Evolutionary conservation across 805 yeast genomes (phyloP).

Genomic region (Wickerhamomyces bovis): DNA sequence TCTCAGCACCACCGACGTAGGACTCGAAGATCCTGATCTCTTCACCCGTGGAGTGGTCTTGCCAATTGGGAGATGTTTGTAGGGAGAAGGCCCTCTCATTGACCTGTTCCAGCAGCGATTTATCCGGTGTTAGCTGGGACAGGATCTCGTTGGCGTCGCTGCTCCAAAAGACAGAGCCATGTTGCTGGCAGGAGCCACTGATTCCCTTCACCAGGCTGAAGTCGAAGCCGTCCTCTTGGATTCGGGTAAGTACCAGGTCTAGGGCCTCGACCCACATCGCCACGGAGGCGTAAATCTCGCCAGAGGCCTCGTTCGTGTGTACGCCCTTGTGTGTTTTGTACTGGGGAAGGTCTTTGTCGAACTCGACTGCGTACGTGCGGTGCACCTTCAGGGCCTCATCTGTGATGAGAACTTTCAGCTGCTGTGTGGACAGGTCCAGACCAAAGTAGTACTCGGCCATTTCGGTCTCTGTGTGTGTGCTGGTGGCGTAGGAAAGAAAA

Average conservation of each 20-base stretch:
- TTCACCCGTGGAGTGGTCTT: conserved; percentile 78
- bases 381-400: conserved; percentile 46
- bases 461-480: neutral
- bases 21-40: conserved; percentile 61
- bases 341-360: conserved; percentile 55
- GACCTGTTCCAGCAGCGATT: conserved; percentile 41
- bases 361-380: conserved; percentile 59
- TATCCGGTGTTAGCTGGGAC: conserved; percentile 26
- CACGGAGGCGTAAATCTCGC: conserved; percentile 73
- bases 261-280: conserved; percentile 87
- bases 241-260: conserved; percentile 50
- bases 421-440: conserved; percentile 87
- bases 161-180: conserved; percentile 85
- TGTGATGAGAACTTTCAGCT: conserved; percentile 69
- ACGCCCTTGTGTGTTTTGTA: conserved; percentile 78
- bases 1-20: conserved; percentile 51
- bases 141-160: conserved; percentile 38
- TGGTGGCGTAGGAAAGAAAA: neutral
- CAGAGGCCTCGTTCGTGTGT: conserved; percentile 41
- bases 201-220: conserved; percentile 57
- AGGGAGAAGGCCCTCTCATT: conserved; percentile 50
- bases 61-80: conserved; percentile 84
- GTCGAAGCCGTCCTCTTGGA: conserved; percentile 48
- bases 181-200: conserved; percentile 89
- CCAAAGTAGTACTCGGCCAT: conserved; percentile 40